Evolutionary conservation across 331 rosid genomes (phyloP), one percentile per base, ranked within the genome.

Genomic region (Rhamnella rubrinervis): DNA sequence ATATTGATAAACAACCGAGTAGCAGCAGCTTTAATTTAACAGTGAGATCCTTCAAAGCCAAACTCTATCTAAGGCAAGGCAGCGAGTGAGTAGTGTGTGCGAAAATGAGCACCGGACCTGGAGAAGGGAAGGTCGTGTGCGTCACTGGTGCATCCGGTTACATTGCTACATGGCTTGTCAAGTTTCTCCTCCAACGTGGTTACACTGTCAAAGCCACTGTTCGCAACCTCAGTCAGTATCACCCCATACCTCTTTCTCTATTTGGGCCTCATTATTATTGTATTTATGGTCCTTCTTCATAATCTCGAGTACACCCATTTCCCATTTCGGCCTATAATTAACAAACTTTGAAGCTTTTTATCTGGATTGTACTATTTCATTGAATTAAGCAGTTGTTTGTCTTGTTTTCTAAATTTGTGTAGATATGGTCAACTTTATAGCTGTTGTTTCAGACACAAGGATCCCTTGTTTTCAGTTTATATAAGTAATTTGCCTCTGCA

Each of bases 131-230:
- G 72, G 75, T 87, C 26, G 96, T 92, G 67, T 86, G 97, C 63
- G 96, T 90, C 10, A 90, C 97, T 3, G 98, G 98, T n/a, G 97
- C 87, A 14, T 83, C 96, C 55, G 97, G 97, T 12, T 92, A 65
- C 63, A 88, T 90, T 0, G 98, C 96, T 46, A 86, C 98, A 38
- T 92, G 97, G 96, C 80, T 90, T 11, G 92, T 90, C 11, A 90
- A 92, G 70, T 67, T 83, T 57, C 98, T 92, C 28, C 93, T 92
- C n/a, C 84, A 81, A 61, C 87, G 93, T 6, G 90, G 98, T 56
- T 88, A 93, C 82, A 80, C 86, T 17, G 93, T 93, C 60, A 86
- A 71, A 73, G 98, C 89, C 79, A 82, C 96, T 25, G 92, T 90
- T 72, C 97, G 97, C 38, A 83, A 93, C 20, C 97, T 85, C 52